Evolutionary conservation across 306 rosid species (phyloP).

Genomic region (Castanopsis chinensis): DNA sequence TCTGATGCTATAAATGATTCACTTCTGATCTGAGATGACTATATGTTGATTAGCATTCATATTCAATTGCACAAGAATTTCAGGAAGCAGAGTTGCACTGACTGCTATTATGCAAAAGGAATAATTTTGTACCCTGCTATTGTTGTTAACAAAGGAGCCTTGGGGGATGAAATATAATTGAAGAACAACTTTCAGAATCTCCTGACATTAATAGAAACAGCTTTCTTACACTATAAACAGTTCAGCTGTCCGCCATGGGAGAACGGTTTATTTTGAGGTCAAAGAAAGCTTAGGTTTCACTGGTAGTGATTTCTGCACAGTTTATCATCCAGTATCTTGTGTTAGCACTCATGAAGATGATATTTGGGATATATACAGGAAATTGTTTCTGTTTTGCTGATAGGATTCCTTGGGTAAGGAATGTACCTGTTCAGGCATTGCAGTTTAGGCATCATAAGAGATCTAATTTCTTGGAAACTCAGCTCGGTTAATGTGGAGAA

Average conservation of each 20-base stretch:
- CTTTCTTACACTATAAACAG: neutral
- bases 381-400: neutral
- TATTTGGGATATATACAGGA: neutral
- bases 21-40: neutral
- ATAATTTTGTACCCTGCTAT: constrained; percentile 10
- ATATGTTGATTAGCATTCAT: neutral
- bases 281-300: neutral
- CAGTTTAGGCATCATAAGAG: neutral
- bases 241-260: neutral
- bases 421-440: neutral
- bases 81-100: neutral
- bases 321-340: neutral
- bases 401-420: neutral
- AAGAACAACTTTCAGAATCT: neutral
- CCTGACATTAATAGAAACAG: neutral
- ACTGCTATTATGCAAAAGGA: constrained; percentile 2
- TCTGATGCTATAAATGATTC: constrained; percentile 2
- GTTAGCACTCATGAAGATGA: neutral
- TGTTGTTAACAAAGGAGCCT: constrained; percentile 26
- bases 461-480: neutral
- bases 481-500: neutral
- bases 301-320: neutral
- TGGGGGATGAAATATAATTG: neutral
- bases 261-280: too few species aligned
- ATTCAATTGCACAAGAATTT: neutral